Percentiles rank a stretch among this genome's conserved stretches.
These are phyloP conservation scores for Obba rivulosa DNA, from an alignment of 768 basidiomycete species.

Conservation along the genomic window DNA sequence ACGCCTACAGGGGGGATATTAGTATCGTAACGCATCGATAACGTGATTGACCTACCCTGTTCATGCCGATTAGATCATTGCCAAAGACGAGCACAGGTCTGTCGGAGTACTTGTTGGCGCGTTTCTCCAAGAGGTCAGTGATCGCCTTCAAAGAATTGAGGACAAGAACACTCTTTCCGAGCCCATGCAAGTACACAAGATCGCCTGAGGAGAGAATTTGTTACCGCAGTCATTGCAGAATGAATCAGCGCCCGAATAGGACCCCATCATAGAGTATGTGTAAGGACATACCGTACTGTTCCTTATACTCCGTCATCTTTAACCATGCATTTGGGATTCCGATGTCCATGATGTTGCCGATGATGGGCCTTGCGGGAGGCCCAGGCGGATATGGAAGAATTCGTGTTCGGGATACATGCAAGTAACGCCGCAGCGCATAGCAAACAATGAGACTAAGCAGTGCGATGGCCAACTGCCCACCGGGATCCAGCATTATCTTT, in stretches of 20 bases:
- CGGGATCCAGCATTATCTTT: no score
- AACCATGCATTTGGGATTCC: constrained; percentile 3
- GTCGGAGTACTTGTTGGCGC: constrained; percentile 24
- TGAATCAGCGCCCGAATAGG: background rate
- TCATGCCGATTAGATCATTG: constrained; percentile 29
- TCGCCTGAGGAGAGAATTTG: constrained; percentile 18
- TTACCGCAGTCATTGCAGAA: no score
- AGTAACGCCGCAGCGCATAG: no score
- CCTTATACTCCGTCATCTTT: constrained; percentile 9
- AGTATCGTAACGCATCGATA: no score
- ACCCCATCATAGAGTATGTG: background rate
- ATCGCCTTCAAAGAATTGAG: constrained; percentile 25
- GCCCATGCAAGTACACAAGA: constrained; percentile 22
- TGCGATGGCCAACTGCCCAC: no score
- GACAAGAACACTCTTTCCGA: constrained; percentile 25
- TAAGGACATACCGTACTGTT: constrained; percentile 10
- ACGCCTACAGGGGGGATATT: no score
- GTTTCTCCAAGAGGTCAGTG: constrained; percentile 25
- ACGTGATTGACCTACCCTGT: constrained; percentile 9
- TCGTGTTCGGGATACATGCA: no score
- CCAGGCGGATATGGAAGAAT: constrained; percentile 9
- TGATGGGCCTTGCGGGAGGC: constrained; percentile 5
- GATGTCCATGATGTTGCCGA: constrained; percentile 13
- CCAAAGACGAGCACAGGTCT: constrained; percentile 30
- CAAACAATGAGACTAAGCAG: no score